phyloP scores from a whole-genome alignment of 1,284 basidiomycete genomes.

The Amylostereum chailletii region DNA sequence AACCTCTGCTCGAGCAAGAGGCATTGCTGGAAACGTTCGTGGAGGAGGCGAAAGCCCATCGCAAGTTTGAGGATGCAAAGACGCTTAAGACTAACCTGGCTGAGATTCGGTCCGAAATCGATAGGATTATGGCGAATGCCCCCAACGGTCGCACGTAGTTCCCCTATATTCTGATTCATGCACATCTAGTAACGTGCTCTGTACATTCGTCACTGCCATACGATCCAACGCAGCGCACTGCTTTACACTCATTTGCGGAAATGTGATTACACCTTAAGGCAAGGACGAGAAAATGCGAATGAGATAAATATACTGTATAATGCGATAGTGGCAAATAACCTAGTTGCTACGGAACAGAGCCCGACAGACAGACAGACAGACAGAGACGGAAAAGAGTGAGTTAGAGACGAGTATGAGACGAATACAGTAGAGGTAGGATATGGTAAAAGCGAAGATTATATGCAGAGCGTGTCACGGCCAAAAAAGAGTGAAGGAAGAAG shows the following conservation, averaged over 20 bases:
- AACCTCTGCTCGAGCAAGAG: constrained; percentile 87
- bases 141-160: constrained; percentile 11
- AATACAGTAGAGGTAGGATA: neutral
- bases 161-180: too few species aligned
- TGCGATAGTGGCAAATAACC: neutral
- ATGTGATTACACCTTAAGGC: too few species aligned
- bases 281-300: neutral
- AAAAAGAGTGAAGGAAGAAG: neutral
- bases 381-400: neutral
- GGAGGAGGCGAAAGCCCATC: constrained; percentile 72
- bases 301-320: neutral
- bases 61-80: constrained; percentile 87
- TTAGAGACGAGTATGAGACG: neutral
- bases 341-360: neutral
- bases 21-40: constrained; percentile 77
- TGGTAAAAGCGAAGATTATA: neutral
- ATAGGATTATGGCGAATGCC: constrained; percentile 45
- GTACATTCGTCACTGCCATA: too few species aligned
- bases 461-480: neutral
- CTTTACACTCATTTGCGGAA: too few species aligned
- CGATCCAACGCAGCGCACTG: too few species aligned
- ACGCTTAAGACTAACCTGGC: constrained; percentile 65
- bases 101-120: constrained; percentile 78
- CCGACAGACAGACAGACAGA: neutral
- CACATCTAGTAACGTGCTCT: too few species aligned